Evolutionary conservation across 139 green algal genomes (phyloP), one percentile per base, ranked within the genome.

Genomic region (Chlorella sp.): DNA sequence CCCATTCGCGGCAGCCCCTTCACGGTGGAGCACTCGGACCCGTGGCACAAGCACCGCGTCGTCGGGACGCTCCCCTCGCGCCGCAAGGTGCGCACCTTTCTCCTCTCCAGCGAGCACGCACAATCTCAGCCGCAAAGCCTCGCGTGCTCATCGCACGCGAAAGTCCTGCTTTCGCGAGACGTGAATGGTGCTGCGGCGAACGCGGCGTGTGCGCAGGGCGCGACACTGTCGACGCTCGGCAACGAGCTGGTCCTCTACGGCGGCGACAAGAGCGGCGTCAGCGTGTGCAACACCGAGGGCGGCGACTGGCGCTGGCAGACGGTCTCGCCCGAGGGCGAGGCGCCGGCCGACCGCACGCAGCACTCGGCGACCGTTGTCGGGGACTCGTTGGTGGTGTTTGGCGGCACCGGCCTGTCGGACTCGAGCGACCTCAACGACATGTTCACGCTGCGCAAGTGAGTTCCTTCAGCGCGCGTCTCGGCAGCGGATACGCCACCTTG

Each of bases 1-100:
- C 70, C 86, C 26, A 86, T 94, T 62, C 78, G 91, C 24, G 90
- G 90, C 59, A 89, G 77, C 36, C 90, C 91, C 29, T 97, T 95
- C 80, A 80, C 26, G 5, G 82, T 94, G 0, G 60, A 82, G 14
- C 85, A 72, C 63, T 34, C 55, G 4, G 87, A 94, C 72, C 87
- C 90, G 17, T 95, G 88, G 90, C 80, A 62, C 66, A 85, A 80
- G 73, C 83, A 88, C 75, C 71, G 84, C 26, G 73, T 93, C 29
- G 69, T 87, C 36, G 91, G 91, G 5, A 6, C 74, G 0, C 67
- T 81, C 27, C 91, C 91, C 5, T 51, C 77, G 30, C 83, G 82
- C 63, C 85, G 86, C 74, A 89, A 88, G 71, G n/a, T n/a, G n/a
- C n/a, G n/a, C n/a, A n/a, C n/a, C n/a, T n/a, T n/a, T n/a, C n/a